Conservation (phyloP, 2,329 filamentous ascomycete genomes). For the Coniochaeta pulveracea region DNA sequence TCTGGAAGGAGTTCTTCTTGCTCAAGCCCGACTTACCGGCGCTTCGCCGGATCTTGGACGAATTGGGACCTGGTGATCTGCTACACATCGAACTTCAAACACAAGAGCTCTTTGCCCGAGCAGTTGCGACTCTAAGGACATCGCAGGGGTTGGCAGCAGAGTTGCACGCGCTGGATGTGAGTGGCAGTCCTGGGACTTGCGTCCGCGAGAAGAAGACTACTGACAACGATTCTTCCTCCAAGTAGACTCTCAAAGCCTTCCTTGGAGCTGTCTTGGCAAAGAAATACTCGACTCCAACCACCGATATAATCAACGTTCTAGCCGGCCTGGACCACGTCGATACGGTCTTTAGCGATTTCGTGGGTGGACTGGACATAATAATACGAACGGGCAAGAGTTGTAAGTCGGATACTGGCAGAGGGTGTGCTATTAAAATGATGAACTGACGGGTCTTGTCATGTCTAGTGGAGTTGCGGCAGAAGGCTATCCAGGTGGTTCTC, state of each 20-base stretch:
- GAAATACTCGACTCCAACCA: constrained; percentile 88
- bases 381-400: constrained; percentile 65
- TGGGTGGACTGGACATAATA: constrained; percentile 67
- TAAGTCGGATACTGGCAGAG: constrained; percentile 30
- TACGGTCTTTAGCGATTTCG: constrained; percentile 77
- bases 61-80: constrained; percentile 63
- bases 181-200: too few relatives aligned
- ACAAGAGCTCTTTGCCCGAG: constrained; percentile 65
- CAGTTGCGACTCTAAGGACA: constrained; percentile 57
- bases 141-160: constrained; percentile 46
- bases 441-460: constrained; percentile 16
- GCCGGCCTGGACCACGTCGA: constrained; percentile 86
- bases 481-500: constrained; percentile 71
- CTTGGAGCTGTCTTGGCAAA: constrained; percentile 73
- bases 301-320: constrained; percentile 83
- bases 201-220: too few relatives aligned
- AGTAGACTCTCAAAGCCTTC: constrained; percentile 79
- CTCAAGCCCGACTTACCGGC: constrained; percentile 65
- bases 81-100: constrained; percentile 68
- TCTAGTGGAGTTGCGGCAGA: constrained; percentile 61
- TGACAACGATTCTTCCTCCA: constrained; percentile 6
- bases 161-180: constrained; percentile 77
- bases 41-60: constrained; percentile 57
- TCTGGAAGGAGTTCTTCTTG: constrained; percentile 94
- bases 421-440: too few relatives aligned